Evolutionary conservation across 768 basidiomycete species (phyloP).

Genomic region (Lentinula guzmanii): DNA sequence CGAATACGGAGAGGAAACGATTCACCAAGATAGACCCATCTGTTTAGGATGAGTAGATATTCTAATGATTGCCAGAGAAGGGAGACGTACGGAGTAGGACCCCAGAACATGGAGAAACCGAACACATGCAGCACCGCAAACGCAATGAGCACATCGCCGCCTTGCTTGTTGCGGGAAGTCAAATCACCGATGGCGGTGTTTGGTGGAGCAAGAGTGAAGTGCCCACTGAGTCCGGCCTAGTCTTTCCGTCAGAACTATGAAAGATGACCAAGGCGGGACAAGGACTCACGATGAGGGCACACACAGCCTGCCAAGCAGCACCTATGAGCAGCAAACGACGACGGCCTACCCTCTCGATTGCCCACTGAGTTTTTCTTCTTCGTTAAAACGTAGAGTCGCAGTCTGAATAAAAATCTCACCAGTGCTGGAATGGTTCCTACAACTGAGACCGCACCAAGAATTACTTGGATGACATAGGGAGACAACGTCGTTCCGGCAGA

Average conservation of each 20-base stretch:
- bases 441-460: constrained; percentile 72
- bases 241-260: neutral
- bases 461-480: constrained; percentile 70
- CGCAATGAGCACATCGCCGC: constrained; percentile 61
- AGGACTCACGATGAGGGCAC: constrained; percentile 50
- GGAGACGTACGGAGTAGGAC: constrained; percentile 50
- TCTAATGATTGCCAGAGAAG: neutral
- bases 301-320: constrained; percentile 51
- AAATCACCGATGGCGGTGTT: constrained; percentile 41
- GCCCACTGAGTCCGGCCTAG: constrained; percentile 66
- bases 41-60: constrained; percentile 9
- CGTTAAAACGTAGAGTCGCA: neutral
- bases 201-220: constrained; percentile 54
- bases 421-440: constrained; percentile 68
- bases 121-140: constrained; percentile 78
- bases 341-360: constrained; percentile 71
- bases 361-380: constrained; percentile 35
- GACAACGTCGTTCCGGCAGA: constrained; percentile 62
- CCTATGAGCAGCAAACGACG: constrained; percentile 65
- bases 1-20: constrained; percentile 78
- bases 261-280: neutral
- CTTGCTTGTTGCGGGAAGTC: constrained; percentile 50
- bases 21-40: constrained; percentile 74
- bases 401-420: constrained; percentile 18
- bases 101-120: constrained; percentile 71